Evolutionary conservation across 2,329 filamentous ascomycete genomes (phyloP).

Genomic region (Nigrograna mackinnonii): DNA sequence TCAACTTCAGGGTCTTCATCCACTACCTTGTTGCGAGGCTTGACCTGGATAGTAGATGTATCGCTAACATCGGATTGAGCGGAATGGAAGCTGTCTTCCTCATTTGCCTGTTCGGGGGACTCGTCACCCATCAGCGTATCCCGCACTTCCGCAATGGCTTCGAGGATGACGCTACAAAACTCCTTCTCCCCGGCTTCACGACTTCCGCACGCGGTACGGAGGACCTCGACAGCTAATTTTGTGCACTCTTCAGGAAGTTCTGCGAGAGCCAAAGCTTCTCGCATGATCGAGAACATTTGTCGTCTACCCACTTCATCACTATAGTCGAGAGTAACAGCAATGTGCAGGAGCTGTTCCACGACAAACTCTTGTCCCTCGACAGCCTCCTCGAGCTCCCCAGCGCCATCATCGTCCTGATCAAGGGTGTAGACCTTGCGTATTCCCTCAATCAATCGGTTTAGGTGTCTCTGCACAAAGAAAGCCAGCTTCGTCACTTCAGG

Average conservation of each 20-base stretch:
- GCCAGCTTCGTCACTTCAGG: slow-evolving; percentile 92
- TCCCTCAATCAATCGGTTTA: slow-evolving; percentile 68
- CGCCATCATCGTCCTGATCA: slow-evolving; percentile 58
- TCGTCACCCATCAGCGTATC: slow-evolving; percentile 79
- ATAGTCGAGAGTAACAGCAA: slow-evolving; percentile 90
- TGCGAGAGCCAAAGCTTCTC: slow-evolving; percentile 81
- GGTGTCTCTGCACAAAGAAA: slow-evolving; percentile 82
- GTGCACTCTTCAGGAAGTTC: slow-evolving; percentile 92
- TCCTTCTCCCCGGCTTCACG: slow-evolving; percentile 76
- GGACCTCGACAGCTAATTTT: slow-evolving; percentile 79
- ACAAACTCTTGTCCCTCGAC: slow-evolving; percentile 92
- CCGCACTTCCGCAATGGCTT: slow-evolving; percentile 95
- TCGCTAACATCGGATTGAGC: slow-evolving; percentile 83
- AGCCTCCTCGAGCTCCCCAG: slow-evolving; percentile 74
- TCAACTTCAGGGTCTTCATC: slow-evolving; percentile 54
- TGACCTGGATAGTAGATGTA: slow-evolving; percentile 54
- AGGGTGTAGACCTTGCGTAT: slow-evolving; percentile 59
- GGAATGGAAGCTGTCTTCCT: slow-evolving; percentile 81
- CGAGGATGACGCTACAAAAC: slow-evolving; percentile 83
- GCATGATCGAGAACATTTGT: slow-evolving; percentile 92
- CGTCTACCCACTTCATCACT: slow-evolving; percentile 94
- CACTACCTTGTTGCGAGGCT: slow-evolving; percentile 32
- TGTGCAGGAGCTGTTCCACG: slow-evolving; percentile 91
- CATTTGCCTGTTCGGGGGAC: slow-evolving; percentile 52
- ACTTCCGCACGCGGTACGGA: slow-evolving; percentile 80